Conservation (phyloP, 495 filamentous ascomycete genomes). For the Rhizodiscina lignyota region DNA sequence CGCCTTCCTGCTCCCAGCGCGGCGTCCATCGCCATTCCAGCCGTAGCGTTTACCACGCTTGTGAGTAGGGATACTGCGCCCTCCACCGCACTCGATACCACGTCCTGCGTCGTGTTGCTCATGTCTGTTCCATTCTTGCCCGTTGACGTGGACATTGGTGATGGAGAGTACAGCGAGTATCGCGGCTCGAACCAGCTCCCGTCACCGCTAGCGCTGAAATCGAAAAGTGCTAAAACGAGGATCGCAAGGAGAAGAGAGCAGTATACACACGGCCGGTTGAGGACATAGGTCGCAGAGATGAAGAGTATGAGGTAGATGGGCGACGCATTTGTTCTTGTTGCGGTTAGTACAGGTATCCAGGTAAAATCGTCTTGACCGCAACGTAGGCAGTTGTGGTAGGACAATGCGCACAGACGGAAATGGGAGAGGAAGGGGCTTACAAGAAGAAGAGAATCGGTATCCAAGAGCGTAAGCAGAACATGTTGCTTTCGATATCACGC, state of each 20-base stretch:
- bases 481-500: too few relatives aligned
- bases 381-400: too few relatives aligned
- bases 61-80: too few relatives aligned
- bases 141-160: background rate
- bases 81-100: conserved; percentile 13
- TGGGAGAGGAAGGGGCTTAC: conserved; percentile 13
- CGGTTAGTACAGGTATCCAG: conserved; percentile 1
- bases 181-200: conserved; percentile 23
- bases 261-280: conserved; percentile 27
- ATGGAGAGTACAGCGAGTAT: conserved; percentile 2
- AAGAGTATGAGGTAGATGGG: conserved; percentile 27
- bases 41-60: conserved; percentile 19
- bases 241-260: conserved; percentile 25
- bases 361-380: background rate
- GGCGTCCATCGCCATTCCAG: conserved; percentile 12
- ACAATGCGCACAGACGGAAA: too few relatives aligned
- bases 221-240: conserved; percentile 24
- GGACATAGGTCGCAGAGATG: conserved; percentile 21
- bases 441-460: conserved; percentile 23
- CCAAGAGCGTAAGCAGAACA: conserved; percentile 25
- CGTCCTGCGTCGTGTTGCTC: conserved; percentile 8
- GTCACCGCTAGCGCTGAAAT: conserved; percentile 22
- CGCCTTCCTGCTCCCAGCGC: conserved; percentile 4
- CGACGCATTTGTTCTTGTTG: conserved; percentile 17
- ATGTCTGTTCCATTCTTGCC: conserved; percentile 1